Evolutionary conservation across 2,329 filamentous ascomycete genomes (phyloP), one percentile per base, ranked within the genome.

Genomic region (Aureobasidium melanogenum): DNA sequence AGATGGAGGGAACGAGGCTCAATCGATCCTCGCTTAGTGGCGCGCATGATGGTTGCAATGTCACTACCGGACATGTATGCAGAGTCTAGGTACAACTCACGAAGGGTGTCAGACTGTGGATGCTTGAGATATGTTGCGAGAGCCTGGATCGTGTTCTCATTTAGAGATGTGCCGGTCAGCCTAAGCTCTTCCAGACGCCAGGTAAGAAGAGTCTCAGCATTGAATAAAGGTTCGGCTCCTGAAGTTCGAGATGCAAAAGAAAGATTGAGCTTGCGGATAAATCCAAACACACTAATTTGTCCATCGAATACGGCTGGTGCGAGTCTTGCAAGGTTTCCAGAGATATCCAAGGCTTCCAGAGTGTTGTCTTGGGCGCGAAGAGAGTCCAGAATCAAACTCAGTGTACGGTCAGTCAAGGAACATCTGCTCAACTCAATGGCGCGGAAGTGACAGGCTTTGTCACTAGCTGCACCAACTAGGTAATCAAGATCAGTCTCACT

Each of bases 401-500:
- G 73, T n/a, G 77, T 79, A 30, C 82, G 75, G 67, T 85, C 83
- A 24, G 75, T 82, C 50, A 85, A 70, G 8, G 80, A 81, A 67
- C 87, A 89, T 47, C 83, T 80, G 55, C 84, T 84, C 60, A 88
- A 77, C 67, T 89, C 87, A 19, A 89, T 76, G 1, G 85, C 86
- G 51, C 87, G 82, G 58, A 89, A 77, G 67, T 86, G 84, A 61
- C 85, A 87, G 28, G 77, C 77, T 65, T 81, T 79, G 63, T 88
- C 84, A 1, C 86, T 85, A 10, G 86, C 83, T n/a, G 86, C 85
- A 65, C 85, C 85, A 47, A 88, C 84, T 48, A 87, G 67, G 65
- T 82, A 82, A 64, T 89, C 87, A 58, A 89, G 74, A 71, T 89
- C 87, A 0, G 84, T 84, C 59, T 89, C 87, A 43, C 84, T 85